These are phyloP conservation scores for Saksenaea oblongispora DNA, from an alignment of 371 early-diverging fungal genomes.

Conservation along the genomic window DNA sequence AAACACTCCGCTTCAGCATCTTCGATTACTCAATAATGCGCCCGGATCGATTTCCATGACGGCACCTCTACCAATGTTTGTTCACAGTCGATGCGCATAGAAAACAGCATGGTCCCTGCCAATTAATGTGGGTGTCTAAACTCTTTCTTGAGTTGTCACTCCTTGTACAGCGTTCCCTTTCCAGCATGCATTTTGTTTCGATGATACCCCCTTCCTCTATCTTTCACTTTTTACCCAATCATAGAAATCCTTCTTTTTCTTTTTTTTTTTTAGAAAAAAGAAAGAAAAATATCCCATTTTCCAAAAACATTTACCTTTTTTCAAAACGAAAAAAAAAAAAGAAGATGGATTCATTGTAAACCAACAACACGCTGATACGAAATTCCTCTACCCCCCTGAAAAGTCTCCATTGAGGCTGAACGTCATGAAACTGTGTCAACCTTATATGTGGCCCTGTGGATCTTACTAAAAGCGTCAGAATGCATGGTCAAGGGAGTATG, in stretches of 20 bases:
- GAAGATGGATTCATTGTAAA: not conserved
- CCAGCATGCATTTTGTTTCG: constrained; percentile 2
- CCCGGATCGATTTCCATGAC: constrained; percentile 21
- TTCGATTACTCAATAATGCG: constrained; percentile 26
- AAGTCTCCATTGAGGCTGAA: not conserved
- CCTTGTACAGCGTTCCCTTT: constrained; percentile 2
- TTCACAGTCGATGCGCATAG: constrained; percentile 8
- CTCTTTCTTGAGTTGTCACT: not conserved
- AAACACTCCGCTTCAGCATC: constrained; percentile 23
- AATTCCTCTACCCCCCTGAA: not conserved
- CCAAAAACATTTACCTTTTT: too few species aligned
- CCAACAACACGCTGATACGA: not conserved
- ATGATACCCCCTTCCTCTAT: not conserved
- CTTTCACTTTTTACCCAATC: not conserved
- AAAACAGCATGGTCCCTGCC: not conserved
- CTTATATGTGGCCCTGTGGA: not conserved
- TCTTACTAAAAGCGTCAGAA: not conserved
- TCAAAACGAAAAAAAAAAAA: not conserved
- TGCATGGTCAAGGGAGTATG: not conserved
- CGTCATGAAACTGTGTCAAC: not conserved
- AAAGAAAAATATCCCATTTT: not conserved
- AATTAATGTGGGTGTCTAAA: not conserved
- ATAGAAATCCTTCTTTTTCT: not conserved
- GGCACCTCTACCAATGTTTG: constrained; percentile 9
- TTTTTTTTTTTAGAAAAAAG: not conserved